Conservation (phyloP, 306 rosid genomes). For the Dryas drummondii region DNA sequence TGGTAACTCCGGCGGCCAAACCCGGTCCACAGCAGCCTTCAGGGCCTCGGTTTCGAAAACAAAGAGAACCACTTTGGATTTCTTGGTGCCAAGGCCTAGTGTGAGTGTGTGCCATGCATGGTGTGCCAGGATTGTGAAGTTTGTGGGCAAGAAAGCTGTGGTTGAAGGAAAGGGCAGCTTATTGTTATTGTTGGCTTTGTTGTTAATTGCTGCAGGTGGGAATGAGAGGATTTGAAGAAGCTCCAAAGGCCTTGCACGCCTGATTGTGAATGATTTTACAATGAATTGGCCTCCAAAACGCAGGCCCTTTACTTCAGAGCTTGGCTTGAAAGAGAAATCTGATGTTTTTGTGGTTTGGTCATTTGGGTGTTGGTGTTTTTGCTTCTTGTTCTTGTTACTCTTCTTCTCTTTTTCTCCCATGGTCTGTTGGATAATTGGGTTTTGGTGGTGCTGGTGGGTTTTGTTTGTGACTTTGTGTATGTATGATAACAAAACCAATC, state of each 20-base stretch:
- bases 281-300: slow-evolving; percentile 96
- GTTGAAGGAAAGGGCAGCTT: slow-evolving; percentile 76
- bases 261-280: slow-evolving; percentile 86
- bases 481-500: slow-evolving; percentile 26
- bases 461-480: slow-evolving; percentile 37
- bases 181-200: slow-evolving; percentile 18
- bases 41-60: slow-evolving; percentile 71
- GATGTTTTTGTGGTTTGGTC: slow-evolving; percentile 69
- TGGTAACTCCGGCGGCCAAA: slow-evolving; percentile 81
- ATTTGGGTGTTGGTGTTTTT: slow-evolving; percentile 84
- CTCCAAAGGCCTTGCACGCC: slow-evolving; percentile 72
- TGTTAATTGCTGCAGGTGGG: slow-evolving; percentile 40
- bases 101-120: slow-evolving; percentile 98
- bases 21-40: slow-evolving; percentile 55
- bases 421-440: slow-evolving; percentile 16
- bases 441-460: slow-evolving; percentile 31
- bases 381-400: slow-evolving; percentile 69
- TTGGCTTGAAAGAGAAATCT: slow-evolving; percentile 89
- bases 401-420: slow-evolving; percentile 64
- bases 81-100: slow-evolving; percentile 90
- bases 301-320: slow-evolving; percentile 85
- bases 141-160: slow-evolving; percentile 81
- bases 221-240: slow-evolving; percentile 72
- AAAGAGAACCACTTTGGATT: slow-evolving; percentile 74
- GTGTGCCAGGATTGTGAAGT: slow-evolving; percentile 93